Evolutionary conservation across 306 rosid genomes (phyloP).

Genomic region (Malus asiatica): DNA sequence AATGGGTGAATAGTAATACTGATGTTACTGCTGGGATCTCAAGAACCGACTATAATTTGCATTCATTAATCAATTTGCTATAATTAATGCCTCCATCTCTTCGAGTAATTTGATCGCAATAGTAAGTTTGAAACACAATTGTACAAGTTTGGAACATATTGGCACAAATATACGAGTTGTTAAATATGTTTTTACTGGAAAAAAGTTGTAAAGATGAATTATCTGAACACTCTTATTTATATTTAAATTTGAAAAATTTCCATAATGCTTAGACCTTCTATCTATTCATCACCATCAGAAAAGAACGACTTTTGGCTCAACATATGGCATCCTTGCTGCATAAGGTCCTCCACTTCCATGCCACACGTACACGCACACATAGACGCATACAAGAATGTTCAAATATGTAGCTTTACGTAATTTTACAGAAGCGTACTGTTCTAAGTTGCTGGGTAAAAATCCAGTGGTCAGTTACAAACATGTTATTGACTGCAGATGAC

Average conservation of each 20-base stretch:
- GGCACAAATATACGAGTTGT: background rate
- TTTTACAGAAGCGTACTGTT: background rate
- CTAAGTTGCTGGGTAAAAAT: background rate
- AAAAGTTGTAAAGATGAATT: background rate
- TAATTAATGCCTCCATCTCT: background rate
- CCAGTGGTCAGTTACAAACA: background rate
- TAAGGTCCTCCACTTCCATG: background rate
- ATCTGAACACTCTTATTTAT: background rate
- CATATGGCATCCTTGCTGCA: background rate
- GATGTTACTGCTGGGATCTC: background rate
- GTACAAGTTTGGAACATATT: background rate
- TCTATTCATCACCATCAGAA: background rate
- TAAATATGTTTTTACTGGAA: background rate
- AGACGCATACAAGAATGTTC: background rate
- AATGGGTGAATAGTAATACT: background rate
- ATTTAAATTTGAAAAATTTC: background rate
- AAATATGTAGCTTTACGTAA: background rate
- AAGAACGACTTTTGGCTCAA: background rate
- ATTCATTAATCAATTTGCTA: background rate
- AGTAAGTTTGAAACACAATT: background rate
- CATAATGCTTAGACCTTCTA: background rate
- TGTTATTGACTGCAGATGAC: background rate
- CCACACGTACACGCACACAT: background rate
- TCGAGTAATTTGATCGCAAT: background rate
- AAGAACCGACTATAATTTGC: background rate